These are phyloP conservation scores for Globisporangium spinosum DNA, from an alignment of 352 stramenopile genomes.

Conservation along the genomic window DNA sequence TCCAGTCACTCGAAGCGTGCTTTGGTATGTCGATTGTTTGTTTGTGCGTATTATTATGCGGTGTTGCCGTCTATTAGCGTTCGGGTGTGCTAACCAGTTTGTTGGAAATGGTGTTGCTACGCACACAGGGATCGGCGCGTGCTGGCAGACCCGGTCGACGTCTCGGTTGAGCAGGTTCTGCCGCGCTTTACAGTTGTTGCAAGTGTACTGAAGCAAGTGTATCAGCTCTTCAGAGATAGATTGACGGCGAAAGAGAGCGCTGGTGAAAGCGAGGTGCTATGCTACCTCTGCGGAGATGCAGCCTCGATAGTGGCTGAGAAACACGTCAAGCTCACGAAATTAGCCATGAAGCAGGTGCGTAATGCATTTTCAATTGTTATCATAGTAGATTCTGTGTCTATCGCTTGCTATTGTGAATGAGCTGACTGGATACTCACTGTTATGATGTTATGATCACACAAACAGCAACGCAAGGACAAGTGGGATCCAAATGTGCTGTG, in stretches of 20 bases:
- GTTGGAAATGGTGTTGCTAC: neutral
- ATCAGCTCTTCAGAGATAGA: slow-evolving; percentile 24
- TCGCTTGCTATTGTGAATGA: neutral
- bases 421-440: slow-evolving; percentile 2
- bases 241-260: slow-evolving; percentile 11
- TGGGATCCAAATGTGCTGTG: slow-evolving; percentile 23
- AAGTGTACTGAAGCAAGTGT: slow-evolving; percentile 46
- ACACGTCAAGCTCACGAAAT: slow-evolving; percentile 14
- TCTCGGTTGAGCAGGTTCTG: slow-evolving; percentile 45
- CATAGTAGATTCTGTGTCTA: neutral
- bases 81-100: neutral
- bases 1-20: slow-evolving; percentile 52
- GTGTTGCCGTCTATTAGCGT: neutral
- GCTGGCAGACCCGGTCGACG: slow-evolving; percentile 32
- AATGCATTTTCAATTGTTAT: neutral
- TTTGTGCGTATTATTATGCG: neutral
- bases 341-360: slow-evolving; percentile 30
- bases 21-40: slow-evolving; percentile 36
- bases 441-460: neutral
- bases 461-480: slow-evolving; percentile 17
- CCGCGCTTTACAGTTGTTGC: slow-evolving; percentile 45
- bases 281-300: slow-evolving; percentile 37
- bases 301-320: slow-evolving; percentile 11
- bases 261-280: slow-evolving; percentile 22
- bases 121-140: slow-evolving; percentile 53